Conservation (phyloP, 371 early-diverging fungal species). For the Mortierella sp. region DNA sequence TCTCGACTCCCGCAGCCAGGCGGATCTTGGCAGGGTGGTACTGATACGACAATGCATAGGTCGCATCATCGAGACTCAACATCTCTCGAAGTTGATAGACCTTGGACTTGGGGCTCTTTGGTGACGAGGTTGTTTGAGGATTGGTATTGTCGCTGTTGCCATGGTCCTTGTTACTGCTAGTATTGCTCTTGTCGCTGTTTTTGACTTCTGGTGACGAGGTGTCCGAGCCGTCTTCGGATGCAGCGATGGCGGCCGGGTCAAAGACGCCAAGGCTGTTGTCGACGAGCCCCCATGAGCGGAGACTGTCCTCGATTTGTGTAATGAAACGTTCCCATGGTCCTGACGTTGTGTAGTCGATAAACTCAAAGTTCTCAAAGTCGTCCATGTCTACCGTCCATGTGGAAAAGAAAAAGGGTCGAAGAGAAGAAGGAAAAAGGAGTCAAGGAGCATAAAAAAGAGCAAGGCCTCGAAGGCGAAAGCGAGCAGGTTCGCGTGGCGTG, state of each 20-base stretch:
- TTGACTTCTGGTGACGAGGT: not conserved
- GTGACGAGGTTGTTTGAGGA: not conserved
- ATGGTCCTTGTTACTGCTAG: not conserved
- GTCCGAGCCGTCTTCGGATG: not conserved
- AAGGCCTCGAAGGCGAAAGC: not conserved
- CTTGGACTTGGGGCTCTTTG: not conserved
- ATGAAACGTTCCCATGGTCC: constrained; percentile 59
- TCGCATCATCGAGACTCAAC: constrained; percentile 50
- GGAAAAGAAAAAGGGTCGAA: not conserved
- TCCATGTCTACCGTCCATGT: constrained; percentile 31
- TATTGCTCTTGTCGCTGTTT: not conserved
- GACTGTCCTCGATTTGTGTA: constrained; percentile 52
- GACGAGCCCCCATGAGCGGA: constrained; percentile 45
- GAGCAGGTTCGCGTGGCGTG: not conserved
- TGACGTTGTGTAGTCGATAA: constrained; percentile 56
- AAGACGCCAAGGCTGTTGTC: constrained; percentile 39
- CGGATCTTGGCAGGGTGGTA: constrained; percentile 49
- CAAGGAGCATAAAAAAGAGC: not conserved
- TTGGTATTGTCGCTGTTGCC: not conserved
- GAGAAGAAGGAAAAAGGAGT: not conserved
- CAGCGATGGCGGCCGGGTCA: constrained; percentile 23
- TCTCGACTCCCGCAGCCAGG: constrained; percentile 28
- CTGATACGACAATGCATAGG: constrained; percentile 50
- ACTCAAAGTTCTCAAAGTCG: constrained; percentile 58
- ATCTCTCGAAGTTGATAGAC: constrained; percentile 44